Evolutionary conservation across 2,329 filamentous ascomycete species (phyloP).

Genomic region (Epichloe baconii): DNA sequence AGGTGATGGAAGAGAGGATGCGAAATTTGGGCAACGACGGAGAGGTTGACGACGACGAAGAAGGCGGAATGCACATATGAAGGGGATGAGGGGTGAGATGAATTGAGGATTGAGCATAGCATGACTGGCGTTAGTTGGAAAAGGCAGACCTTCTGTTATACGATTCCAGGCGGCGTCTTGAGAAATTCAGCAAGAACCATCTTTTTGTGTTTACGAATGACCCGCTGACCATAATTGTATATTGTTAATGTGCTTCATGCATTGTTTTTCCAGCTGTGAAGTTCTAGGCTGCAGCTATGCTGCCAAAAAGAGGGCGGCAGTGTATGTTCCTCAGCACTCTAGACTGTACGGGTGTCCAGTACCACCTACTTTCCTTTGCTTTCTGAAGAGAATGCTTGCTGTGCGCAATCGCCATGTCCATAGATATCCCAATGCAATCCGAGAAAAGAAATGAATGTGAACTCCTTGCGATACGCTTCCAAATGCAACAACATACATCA

Average conservation of each 20-base stretch:
- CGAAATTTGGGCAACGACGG: slow-evolving; percentile 27
- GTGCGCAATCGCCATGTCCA: background rate
- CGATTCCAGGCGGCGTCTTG: background rate
- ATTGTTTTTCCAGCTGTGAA: background rate
- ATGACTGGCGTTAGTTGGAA: background rate
- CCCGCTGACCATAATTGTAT: too few relatives aligned
- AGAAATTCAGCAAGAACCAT: too few relatives aligned
- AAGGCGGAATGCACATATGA: slow-evolving; percentile 50
- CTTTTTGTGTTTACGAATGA: too few relatives aligned
- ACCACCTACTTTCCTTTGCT: too few relatives aligned
- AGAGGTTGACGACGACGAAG: slow-evolving; percentile 23
- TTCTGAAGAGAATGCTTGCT: background rate
- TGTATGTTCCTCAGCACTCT: background rate
- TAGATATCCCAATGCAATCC: background rate
- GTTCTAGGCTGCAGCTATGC: background rate
- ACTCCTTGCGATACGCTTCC: slow-evolving; percentile 4
- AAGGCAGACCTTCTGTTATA: background rate
- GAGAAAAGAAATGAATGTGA: slow-evolving; percentile 6
- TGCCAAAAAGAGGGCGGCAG: background rate
- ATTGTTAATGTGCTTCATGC: background rate
- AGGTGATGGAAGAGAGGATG: slow-evolving; percentile 42
- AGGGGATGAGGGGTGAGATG: background rate
- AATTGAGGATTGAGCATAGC: background rate
- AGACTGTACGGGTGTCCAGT: background rate
- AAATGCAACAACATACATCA: slow-evolving; percentile 8